A percentile compares a stretch with the other conserved stretches of the same genome.
These are phyloP conservation scores for Tephrocybe sp. DNA, from an alignment of 768 basidiomycete genomes.

Conservation along the genomic window DNA sequence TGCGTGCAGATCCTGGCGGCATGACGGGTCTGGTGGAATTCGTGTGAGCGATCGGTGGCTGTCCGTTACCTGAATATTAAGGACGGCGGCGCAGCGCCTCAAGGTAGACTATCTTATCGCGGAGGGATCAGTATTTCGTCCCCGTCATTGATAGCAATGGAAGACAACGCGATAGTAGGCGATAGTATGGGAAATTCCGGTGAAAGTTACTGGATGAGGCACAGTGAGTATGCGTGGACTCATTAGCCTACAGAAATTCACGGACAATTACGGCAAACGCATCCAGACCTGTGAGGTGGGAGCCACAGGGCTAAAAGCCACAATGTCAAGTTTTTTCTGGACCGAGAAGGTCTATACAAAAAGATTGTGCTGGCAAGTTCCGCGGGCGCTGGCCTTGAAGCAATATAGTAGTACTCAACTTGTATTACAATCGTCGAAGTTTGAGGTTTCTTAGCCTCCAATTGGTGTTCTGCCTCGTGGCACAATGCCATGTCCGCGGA, in stretches of 20 bases:
- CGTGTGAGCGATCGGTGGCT: conserved; percentile 1
- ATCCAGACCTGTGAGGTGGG: too few relatives aligned
- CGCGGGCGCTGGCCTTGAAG: too few relatives aligned
- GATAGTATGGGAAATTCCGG: neutral
- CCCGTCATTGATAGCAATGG: conserved; percentile 5
- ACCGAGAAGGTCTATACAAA: too few relatives aligned
- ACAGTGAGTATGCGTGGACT: neutral
- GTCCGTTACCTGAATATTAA: conserved; percentile 3
- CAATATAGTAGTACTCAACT: too few relatives aligned
- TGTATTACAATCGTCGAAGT: too few relatives aligned
- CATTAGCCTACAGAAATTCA: conserved; percentile 5
- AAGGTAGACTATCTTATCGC: conserved; percentile 7
- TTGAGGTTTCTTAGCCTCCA: too few relatives aligned
- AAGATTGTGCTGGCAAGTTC: too few relatives aligned
- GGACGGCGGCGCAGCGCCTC: neutral
- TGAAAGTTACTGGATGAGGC: conserved; percentile 1
- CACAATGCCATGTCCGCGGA: too few relatives aligned
- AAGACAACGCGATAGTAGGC: neutral
- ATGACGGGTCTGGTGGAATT: neutral
- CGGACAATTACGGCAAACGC: conserved; percentile 9
- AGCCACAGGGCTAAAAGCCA: too few relatives aligned
- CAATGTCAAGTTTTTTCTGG: too few relatives aligned
- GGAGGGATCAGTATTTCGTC: neutral
- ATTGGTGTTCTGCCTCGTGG: too few relatives aligned
- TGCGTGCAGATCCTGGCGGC: neutral